Evolutionary conservation across 768 basidiomycete species (phyloP), one percentile per base, ranked within the genome.

Genomic region (Podaxis sp.): DNA sequence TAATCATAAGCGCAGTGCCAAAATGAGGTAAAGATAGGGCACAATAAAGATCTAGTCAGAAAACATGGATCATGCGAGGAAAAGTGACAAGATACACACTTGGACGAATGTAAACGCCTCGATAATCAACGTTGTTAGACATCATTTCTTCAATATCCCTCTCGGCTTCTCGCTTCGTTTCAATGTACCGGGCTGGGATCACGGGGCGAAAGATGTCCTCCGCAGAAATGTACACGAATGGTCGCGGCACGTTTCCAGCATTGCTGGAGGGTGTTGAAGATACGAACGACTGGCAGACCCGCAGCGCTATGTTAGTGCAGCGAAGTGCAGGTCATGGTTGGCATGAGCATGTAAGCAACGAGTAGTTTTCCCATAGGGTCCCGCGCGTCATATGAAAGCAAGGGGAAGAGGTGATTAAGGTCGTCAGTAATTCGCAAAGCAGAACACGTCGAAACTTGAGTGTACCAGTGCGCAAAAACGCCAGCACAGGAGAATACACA

Each of bases 171-270:
- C 95, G 86, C 76, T 99, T 99, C n/a, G 92, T 90, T 69, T 89
- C 82, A 67, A 98, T 93, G 75, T 99, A 99, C 37, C 90, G 77
- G 0, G 83, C 79, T 28, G 95, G 86, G 53, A 98, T 83, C 67
- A 96, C 68, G 27, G 96, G 97, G 13, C 92, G 85, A 74, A 87
- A 94, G 50, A 96, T 84, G 70, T 95, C 93, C 69, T 96, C 96
- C 5, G 97, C 97, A 52, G 97, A 99, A 59, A 99, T 79, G 74
- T 91, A 98, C 42, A 98, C 82, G 73, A 99, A 98, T n/a, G 88
- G 83, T 57, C 87, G 82, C 51, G 79, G 75, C 59, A 66, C 62
- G 65, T 68, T 74, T 55, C 63, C 66, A 55, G 69, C 68, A 46
- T 77, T 69, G n/a, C 25, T n/a, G 14, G 72, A 66, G 16, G 59